Percentiles rank a stretch among this genome's conserved stretches.
These are phyloP conservation scores for Austroboletus niveus DNA, from an alignment of 1,284 basidiomycete genomes.

Conservation along the genomic window DNA sequence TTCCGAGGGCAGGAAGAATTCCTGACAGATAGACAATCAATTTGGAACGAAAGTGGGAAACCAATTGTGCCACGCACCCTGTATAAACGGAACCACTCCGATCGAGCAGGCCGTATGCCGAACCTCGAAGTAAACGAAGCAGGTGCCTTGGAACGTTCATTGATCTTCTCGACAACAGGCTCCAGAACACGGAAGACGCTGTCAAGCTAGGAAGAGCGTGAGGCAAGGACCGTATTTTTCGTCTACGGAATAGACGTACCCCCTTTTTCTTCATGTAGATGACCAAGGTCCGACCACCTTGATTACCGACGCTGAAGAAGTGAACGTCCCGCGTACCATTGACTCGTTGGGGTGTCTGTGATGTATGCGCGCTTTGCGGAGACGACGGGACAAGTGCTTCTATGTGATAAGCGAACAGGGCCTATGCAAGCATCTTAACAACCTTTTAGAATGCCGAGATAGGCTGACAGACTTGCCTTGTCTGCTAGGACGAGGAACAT, in stretches of 20 bases:
- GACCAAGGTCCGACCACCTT: conserved; percentile 83
- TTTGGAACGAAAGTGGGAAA: conserved; percentile 9
- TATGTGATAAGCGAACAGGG: conserved; percentile 87
- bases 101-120: conserved; percentile 70
- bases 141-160: conserved; percentile 67
- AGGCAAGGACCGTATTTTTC: background rate
- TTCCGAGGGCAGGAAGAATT: conserved; percentile 91
- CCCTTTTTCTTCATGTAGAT: conserved; percentile 97
- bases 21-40: conserved; percentile 37
- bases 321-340: conserved; percentile 88
- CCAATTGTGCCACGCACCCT: conserved; percentile 45
- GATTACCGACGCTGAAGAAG: conserved; percentile 90
- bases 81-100: conserved; percentile 92
- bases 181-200: conserved; percentile 94
- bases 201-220: conserved; percentile 52
- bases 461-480: conserved; percentile 51
- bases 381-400: conserved; percentile 92
- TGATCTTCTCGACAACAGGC: conserved; percentile 84
- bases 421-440: conserved; percentile 37
- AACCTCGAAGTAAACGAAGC: conserved; percentile 70
- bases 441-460: background rate
- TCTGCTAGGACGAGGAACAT: conserved; percentile 95
- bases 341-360: conserved; percentile 81
- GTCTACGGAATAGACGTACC: conserved; percentile 44
- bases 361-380: conserved; percentile 58